Evolutionary conservation across 352 stramenopile species (phyloP).

Genomic region (Phytophthora palmivora): DNA sequence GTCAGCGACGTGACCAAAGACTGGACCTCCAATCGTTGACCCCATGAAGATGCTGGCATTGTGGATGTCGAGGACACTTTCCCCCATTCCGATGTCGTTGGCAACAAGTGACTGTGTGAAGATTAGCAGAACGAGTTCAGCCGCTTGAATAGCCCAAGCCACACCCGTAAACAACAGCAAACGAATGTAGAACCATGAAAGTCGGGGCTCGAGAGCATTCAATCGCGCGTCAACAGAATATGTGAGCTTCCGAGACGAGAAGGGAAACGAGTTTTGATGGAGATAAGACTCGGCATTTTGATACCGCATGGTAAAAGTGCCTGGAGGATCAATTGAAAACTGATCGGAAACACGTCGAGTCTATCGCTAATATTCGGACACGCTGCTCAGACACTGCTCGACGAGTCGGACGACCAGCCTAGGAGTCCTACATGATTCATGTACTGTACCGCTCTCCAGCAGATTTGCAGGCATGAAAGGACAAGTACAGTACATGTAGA

Average conservation of each 20-base stretch:
- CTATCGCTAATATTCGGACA: slow-evolving; percentile 7
- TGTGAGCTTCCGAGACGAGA: slow-evolving; percentile 13
- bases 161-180: slow-evolving; percentile 42
- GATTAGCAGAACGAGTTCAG: slow-evolving; percentile 46
- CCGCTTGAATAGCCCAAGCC: slow-evolving; percentile 51
- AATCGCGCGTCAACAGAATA: slow-evolving; percentile 16
- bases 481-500: no score
- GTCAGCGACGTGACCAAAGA: slow-evolving; percentile 47
- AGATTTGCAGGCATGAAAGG: no score
- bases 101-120: slow-evolving; percentile 43
- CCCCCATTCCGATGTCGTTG: slow-evolving; percentile 40
- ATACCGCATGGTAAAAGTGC: slow-evolving; percentile 7
- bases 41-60: slow-evolving; percentile 37
- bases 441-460: no score
- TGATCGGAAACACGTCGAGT: slow-evolving; percentile 8
- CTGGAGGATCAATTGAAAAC: slow-evolving; percentile 19
- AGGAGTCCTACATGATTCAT: no score
- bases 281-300: slow-evolving; percentile 17
- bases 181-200: slow-evolving; percentile 45
- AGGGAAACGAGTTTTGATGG: slow-evolving; percentile 1
- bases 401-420: no score
- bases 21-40: slow-evolving; percentile 34
- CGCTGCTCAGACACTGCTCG: no score
- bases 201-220: slow-evolving; percentile 20
- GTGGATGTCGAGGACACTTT: slow-evolving; percentile 35